These are phyloP conservation scores for Amanita muscaria DNA, from an alignment of 768 basidiomycete genomes.

Conservation along the genomic window DNA sequence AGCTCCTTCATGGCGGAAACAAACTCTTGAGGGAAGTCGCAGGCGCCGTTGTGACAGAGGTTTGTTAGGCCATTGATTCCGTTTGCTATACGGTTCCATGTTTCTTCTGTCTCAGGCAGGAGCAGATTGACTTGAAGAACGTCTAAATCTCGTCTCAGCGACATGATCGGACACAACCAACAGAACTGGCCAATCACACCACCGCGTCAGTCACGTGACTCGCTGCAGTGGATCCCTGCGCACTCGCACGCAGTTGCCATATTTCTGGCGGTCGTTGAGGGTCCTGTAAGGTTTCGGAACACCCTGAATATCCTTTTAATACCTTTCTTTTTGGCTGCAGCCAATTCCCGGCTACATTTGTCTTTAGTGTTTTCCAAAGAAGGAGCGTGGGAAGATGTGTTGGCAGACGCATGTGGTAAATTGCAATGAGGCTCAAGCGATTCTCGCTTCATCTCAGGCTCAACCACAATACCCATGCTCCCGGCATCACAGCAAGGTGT, in stretches of 20 bases:
- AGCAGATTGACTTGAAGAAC: slow-evolving; percentile 29
- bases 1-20: slow-evolving; percentile 41
- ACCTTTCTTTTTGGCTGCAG: too few relatives aligned
- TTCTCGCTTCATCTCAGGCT: not conserved
- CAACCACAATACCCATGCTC: slow-evolving; percentile 3
- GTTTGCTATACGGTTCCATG: slow-evolving; percentile 62
- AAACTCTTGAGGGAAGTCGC: slow-evolving; percentile 43
- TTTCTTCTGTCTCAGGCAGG: slow-evolving; percentile 65
- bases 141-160: slow-evolving; percentile 27
- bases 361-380: slow-evolving; percentile 3
- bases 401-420: slow-evolving; percentile 1
- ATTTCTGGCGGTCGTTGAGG: too few relatives aligned
- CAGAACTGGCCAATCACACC: too few relatives aligned
- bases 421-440: slow-evolving; percentile 3
- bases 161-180: too few relatives aligned
- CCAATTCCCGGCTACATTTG: slow-evolving; percentile 3
- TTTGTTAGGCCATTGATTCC: slow-evolving; percentile 37
- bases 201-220: too few relatives aligned
- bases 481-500: slow-evolving; percentile 1
- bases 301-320: too few relatives aligned
- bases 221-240: too few relatives aligned
- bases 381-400: slow-evolving; percentile 5
- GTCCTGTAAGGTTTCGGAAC: too few relatives aligned
- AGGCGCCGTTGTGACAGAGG: slow-evolving; percentile 44
- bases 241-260: not conserved